Conservation (phyloP, 352 stramenopile species). For the Pythium scleroteichum region DNA sequence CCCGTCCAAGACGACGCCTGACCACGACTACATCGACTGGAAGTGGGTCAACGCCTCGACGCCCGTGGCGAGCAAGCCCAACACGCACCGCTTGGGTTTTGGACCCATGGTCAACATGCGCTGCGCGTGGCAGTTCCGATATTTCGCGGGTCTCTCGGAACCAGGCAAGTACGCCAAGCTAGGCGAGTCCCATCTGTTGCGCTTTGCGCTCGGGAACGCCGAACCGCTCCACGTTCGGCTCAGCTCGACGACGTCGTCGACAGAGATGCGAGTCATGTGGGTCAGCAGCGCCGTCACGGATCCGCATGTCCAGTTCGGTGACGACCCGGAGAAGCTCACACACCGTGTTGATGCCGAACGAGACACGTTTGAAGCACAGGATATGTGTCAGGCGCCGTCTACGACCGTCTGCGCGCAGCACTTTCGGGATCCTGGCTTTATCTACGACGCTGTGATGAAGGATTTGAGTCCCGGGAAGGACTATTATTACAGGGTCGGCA, state of each 20-base stretch:
- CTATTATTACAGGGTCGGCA: slow-evolving; percentile 35
- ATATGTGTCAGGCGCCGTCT: slow-evolving; percentile 36
- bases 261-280: slow-evolving; percentile 30
- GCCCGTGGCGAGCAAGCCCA: neutral
- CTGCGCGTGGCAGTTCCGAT: slow-evolving; percentile 38
- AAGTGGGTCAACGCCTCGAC: slow-evolving; percentile 17
- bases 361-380: slow-evolving; percentile 20
- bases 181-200: slow-evolving; percentile 11
- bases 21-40: slow-evolving; percentile 27
- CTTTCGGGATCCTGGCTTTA: slow-evolving; percentile 29
- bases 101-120: slow-evolving; percentile 36
- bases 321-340: neutral
- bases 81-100: slow-evolving; percentile 11
- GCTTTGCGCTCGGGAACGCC: slow-evolving; percentile 19
- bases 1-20: neutral
- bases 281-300: slow-evolving; percentile 7
- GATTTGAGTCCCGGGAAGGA: slow-evolving; percentile 8
- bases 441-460: slow-evolving; percentile 28
- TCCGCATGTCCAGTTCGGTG: slow-evolving; percentile 18
- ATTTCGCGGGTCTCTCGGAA: slow-evolving; percentile 15
- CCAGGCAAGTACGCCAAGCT: slow-evolving; percentile 12
- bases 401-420: slow-evolving; percentile 17
- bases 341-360: neutral
- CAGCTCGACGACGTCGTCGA: slow-evolving; percentile 17
- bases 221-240: slow-evolving; percentile 33